Evolutionary conservation across 2,329 filamentous ascomycete species (phyloP).

Genomic region (Rasamsonia emersonii): DNA sequence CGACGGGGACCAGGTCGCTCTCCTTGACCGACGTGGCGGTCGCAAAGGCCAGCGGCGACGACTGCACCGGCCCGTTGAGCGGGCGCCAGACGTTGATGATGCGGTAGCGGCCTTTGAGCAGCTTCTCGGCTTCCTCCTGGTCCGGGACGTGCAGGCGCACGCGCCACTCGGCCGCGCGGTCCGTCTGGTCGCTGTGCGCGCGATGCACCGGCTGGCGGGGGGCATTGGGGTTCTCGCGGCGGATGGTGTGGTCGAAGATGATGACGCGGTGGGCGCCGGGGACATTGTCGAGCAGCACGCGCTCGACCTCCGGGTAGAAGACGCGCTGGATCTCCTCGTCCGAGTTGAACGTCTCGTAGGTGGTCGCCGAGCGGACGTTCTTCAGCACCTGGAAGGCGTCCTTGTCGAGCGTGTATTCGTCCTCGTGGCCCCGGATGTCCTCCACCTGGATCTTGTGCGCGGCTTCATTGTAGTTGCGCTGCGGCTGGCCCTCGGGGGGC

Average conservation of each 20-base stretch:
- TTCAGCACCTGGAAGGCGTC: slow-evolving; percentile 65
- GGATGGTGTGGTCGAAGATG: slow-evolving; percentile 83
- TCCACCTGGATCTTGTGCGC: slow-evolving; percentile 50
- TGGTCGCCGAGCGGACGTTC: slow-evolving; percentile 48
- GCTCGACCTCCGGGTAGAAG: slow-evolving; percentile 81
- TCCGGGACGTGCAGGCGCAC: slow-evolving; percentile 57
- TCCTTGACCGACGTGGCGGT: slow-evolving; percentile 48
- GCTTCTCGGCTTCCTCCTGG: slow-evolving; percentile 54
- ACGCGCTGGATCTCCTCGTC: slow-evolving; percentile 59
- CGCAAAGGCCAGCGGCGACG: slow-evolving; percentile 50
- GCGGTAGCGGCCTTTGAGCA: slow-evolving; percentile 62
- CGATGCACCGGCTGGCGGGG: slow-evolving; percentile 59
- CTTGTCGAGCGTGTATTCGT: slow-evolving; percentile 57
- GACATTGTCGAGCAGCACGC: slow-evolving; percentile 58
- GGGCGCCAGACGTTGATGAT: slow-evolving; percentile 85
- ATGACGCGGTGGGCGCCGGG: slow-evolving; percentile 59
- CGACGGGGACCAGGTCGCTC: slow-evolving; percentile 59
- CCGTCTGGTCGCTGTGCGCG: slow-evolving; percentile 80
- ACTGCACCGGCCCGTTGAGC: slow-evolving; percentile 50
- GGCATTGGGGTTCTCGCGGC: slow-evolving; percentile 53
- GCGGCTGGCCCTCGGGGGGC: slow-evolving; percentile 51
- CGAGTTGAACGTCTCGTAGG: slow-evolving; percentile 50
- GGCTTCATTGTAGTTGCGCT: slow-evolving; percentile 54
- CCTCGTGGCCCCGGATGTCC: slow-evolving; percentile 66
- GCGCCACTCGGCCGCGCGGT: slow-evolving; percentile 55